Conservation (phyloP, 768 basidiomycete genomes). For the Panus rudis region DNA sequence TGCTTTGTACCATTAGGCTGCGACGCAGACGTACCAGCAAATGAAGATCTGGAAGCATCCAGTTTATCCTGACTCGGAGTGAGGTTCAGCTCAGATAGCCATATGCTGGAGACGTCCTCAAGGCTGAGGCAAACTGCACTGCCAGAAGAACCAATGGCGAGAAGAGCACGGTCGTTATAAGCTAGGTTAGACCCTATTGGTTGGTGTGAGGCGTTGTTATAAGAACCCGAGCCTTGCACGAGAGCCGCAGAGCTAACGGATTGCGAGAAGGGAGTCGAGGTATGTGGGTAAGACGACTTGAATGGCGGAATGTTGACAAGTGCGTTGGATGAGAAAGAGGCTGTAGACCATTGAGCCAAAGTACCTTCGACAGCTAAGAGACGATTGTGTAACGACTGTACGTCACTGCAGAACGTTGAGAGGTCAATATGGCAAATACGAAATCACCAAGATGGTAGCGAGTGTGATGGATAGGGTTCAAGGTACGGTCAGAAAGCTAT, state of each 20-base stretch:
- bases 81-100: slow-evolving; percentile 49
- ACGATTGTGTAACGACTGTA: slow-evolving; percentile 79
- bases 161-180: slow-evolving; percentile 31
- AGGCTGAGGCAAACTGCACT: slow-evolving; percentile 47
- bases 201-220: neutral
- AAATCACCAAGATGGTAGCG: neutral
- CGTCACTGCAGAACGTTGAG: slow-evolving; percentile 40
- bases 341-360: slow-evolving; percentile 39
- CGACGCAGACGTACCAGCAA: slow-evolving; percentile 8
- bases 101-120: slow-evolving; percentile 52
- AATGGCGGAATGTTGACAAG: slow-evolving; percentile 12
- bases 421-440: neutral
- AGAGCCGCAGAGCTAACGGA: slow-evolving; percentile 7
- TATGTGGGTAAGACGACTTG: slow-evolving; percentile 10
- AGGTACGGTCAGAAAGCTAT: neutral
- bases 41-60: no score
- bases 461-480: neutral
- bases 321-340: slow-evolving; percentile 14
- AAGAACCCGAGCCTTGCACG: neutral
- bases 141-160: slow-evolving; percentile 32
- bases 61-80: slow-evolving; percentile 25
- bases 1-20: slow-evolving; percentile 4
- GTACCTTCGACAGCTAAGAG: slow-evolving; percentile 63
- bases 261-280: neutral
- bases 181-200: no score